Conservation (phyloP, 2,329 filamentous ascomycete genomes). For the Stagonosporopsis rhizophila region DNA sequence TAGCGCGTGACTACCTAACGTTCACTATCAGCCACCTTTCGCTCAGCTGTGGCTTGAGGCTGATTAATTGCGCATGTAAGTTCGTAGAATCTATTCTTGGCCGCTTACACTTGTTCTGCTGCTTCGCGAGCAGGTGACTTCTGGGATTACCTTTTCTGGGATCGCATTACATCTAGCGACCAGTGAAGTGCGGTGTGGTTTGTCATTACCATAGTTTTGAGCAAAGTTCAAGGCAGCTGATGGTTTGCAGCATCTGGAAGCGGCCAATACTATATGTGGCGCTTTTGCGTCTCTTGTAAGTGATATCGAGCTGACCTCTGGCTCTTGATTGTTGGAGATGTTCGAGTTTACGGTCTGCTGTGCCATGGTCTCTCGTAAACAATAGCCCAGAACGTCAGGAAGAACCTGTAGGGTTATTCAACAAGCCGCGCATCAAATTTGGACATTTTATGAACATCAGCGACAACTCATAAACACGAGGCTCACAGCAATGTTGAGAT, state of each 20-base stretch:
- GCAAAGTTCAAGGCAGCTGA: background rate
- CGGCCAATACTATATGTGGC: background rate
- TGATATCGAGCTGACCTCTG: background rate
- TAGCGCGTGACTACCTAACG: background rate
- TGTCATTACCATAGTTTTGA: background rate
- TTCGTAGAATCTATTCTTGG: constrained; percentile 6
- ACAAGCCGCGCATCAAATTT: no score
- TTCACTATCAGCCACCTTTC: constrained; percentile 2
- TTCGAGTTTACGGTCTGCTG: constrained; percentile 1
- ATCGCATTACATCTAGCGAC: background rate
- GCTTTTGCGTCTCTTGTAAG: background rate
- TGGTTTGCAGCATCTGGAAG: background rate
- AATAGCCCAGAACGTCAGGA: background rate
- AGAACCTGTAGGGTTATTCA: background rate
- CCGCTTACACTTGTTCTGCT: background rate
- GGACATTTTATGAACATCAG: background rate
- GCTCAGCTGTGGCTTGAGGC: constrained; percentile 1
- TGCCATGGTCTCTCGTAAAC: background rate
- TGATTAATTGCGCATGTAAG: constrained; percentile 1
- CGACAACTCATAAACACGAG: background rate
- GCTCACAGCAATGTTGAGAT: no score
- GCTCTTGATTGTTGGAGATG: background rate
- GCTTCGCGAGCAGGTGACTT: background rate
- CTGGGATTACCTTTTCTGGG: background rate
- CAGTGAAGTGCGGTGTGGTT: background rate